These are phyloP conservation scores for Claviceps cyperi DNA, from an alignment of 2,329 filamentous ascomycete genomes.

Conservation along the genomic window DNA sequence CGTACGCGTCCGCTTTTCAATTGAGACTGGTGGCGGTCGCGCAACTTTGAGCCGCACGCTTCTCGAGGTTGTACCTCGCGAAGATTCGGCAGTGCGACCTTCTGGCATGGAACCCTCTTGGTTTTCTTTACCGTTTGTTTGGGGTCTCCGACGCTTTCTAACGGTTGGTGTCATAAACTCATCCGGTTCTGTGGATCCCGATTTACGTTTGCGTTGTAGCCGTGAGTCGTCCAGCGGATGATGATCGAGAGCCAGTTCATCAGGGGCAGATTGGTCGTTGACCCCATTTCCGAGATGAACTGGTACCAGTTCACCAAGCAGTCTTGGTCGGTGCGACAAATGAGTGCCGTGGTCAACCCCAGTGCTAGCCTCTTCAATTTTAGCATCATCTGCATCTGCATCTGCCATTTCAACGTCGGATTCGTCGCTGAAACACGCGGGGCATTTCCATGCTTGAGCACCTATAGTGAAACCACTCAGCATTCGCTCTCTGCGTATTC, in stretches of 20 bases:
- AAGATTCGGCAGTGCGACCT: slow-evolving; percentile 13
- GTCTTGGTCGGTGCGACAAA: slow-evolving; percentile 17
- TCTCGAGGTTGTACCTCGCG: slow-evolving; percentile 29
- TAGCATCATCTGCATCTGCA: slow-evolving; percentile 14
- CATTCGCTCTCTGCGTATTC: neutral
- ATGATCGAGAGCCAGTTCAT: slow-evolving; percentile 55
- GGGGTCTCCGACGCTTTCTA: slow-evolving; percentile 39
- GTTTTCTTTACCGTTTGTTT: slow-evolving; percentile 26
- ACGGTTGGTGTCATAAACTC: slow-evolving; percentile 34
- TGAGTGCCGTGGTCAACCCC: slow-evolving; percentile 14
- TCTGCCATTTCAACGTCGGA: slow-evolving; percentile 11
- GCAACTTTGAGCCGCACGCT: slow-evolving; percentile 40
- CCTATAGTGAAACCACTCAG: slow-evolving; percentile 19
- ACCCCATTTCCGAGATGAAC: slow-evolving; percentile 25
- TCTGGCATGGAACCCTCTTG: slow-evolving; percentile 22
- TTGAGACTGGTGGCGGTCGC: slow-evolving; percentile 25
- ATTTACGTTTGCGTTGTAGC: slow-evolving; percentile 70
- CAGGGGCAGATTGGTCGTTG: slow-evolving; percentile 53
- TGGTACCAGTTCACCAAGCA: slow-evolving; percentile 22
- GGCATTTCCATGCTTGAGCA: slow-evolving; percentile 35
- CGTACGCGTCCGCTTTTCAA: slow-evolving; percentile 23
- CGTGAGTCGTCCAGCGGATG: slow-evolving; percentile 65
- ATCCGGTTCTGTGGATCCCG: slow-evolving; percentile 53
- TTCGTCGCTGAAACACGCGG: slow-evolving; percentile 27
- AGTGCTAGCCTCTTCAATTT: slow-evolving; percentile 12